A percentile compares a stretch with the other conserved stretches of the same genome.
These are phyloP conservation scores for Colletotrichum cordylinicola DNA, from an alignment of 2,329 filamentous ascomycete genomes.

Conservation along the genomic window DNA sequence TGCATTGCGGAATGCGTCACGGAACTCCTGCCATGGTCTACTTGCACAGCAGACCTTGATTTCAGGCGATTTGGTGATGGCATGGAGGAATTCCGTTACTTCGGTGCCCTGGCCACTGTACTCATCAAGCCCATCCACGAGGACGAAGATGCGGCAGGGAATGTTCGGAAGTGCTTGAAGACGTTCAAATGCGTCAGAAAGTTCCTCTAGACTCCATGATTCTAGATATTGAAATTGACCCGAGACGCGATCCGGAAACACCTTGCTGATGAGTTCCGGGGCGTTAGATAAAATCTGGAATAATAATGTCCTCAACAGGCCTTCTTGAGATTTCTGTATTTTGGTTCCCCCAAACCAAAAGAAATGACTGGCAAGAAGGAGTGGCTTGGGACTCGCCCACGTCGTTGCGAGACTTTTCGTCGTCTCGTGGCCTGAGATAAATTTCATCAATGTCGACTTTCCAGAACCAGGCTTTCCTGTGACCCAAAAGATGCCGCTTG, in stretches of 20 bases:
- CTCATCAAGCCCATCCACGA: constrained; percentile 39
- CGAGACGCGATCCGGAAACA: neutral
- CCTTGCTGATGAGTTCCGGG: neutral
- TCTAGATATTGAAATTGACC: neutral
- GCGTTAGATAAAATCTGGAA: constrained; percentile 5
- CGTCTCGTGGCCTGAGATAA: constrained; percentile 32
- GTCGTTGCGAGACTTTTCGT: constrained; percentile 24
- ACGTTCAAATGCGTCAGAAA: constrained; percentile 24
- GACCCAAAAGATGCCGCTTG: constrained; percentile 39
- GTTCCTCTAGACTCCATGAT: constrained; percentile 32
- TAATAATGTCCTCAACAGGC: constrained; percentile 35
- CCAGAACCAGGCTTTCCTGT: constrained; percentile 50
- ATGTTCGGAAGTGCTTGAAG: constrained; percentile 12
- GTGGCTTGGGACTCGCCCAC: constrained; percentile 36
- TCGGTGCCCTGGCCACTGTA: constrained; percentile 34
- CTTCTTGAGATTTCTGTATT: constrained; percentile 44
- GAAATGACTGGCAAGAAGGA: constrained; percentile 41
- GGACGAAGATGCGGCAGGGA: constrained; percentile 15
- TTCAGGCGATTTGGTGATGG: constrained; percentile 20
- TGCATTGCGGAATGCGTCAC: constrained; percentile 25
- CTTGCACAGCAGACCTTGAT: constrained; percentile 39
- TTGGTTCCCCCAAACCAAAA: constrained; percentile 44
- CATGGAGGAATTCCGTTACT: constrained; percentile 30
- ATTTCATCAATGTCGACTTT: constrained; percentile 51
- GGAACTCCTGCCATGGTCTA: constrained; percentile 34